Evolutionary conservation across 345 rosid genomes (phyloP), one percentile per base, ranked within the genome.

Genomic region (Aegle marmelos): DNA sequence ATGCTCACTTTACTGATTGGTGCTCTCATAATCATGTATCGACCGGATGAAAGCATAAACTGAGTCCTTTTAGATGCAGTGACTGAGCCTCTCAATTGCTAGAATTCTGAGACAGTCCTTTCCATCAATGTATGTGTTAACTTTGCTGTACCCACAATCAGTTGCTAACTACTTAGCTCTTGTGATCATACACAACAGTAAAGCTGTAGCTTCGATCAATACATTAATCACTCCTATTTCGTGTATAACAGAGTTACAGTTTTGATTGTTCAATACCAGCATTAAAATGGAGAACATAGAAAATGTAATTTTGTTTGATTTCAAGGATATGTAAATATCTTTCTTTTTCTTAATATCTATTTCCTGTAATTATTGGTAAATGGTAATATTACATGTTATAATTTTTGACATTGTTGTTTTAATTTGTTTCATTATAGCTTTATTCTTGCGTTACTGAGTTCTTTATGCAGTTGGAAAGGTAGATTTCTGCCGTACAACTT

Each of bases 251-350:
- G 11, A 59, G 58, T 21, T 24, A 33, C 45, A 28, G n/a, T 64
- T 59, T 53, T n/a, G 50, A 30, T 30, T 62, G 60, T 59, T 56
- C 69, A 33, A 73, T 59, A 14, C 45, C 57, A 41, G 45, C 61
- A 54, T 54, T 77, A 76, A 62, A 66, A 57, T 17, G 63, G 34
- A 63, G 72, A 19, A 54, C 24, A 59, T 45, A 22, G 41, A n/a
- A 79, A 30, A 45, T 70, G 37, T 48, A 48, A 70, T 24, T 50
- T 37, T 36, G 60, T 71, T 75, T 57, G 2, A 24, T 13, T 16
- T 48, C 70, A 53, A 24, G n/a, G 34, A 67, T 70, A 11, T 70
- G 69, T 78, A 74, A 45, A 41, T 58, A 63, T 54, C 72, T 28
- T 31, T 75, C 9, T 39, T 73, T 54, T 21, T 39, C 70, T 22